Percentiles rank a stretch among this genome's conserved stretches.
Evolutionary conservation across 2,329 filamentous ascomycete genomes (phyloP).

Genomic region (Botrytis aclada): DNA sequence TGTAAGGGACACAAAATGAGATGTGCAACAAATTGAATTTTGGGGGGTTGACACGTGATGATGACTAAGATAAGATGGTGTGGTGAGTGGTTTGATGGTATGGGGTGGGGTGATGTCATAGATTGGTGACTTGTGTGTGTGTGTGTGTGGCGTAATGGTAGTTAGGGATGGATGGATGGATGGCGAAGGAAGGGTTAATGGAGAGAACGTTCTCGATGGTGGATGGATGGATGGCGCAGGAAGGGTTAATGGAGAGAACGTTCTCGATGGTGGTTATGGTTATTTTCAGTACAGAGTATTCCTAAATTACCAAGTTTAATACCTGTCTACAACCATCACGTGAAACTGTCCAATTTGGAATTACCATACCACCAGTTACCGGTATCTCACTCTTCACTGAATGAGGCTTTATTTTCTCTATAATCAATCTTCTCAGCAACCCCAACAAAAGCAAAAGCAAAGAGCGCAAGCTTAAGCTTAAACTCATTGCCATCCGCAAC

Average conservation of each 20-base stretch:
- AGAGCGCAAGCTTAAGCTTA: not conserved
- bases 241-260: too few species aligned
- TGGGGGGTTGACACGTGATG: rapidly evolving
- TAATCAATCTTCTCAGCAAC: too few species aligned
- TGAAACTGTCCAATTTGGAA: not conserved
- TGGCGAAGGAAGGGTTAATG: too few species aligned
- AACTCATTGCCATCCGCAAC: not conserved
- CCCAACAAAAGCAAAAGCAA: not conserved
- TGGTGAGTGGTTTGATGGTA: too few species aligned
- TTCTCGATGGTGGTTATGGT: too few species aligned
- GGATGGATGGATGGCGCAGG: too few species aligned
- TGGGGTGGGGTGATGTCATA: not conserved
- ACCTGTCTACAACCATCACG: not conserved
- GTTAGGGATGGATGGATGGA: too few species aligned
- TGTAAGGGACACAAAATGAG: not conserved
- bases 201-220: too few species aligned
- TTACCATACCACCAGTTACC: not conserved
- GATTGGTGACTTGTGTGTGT: too few species aligned
- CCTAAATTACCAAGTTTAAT: too few species aligned
- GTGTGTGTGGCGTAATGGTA: too few species aligned
- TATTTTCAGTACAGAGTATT: too few species aligned
- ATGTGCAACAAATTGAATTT: not conserved
- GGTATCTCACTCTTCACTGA: not conserved
- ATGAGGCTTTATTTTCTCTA: not conserved
- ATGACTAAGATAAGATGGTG: not conserved